phyloP scores from a whole-genome alignment of 176 grass and related monocot species.

The Carex cristatella region DNA sequence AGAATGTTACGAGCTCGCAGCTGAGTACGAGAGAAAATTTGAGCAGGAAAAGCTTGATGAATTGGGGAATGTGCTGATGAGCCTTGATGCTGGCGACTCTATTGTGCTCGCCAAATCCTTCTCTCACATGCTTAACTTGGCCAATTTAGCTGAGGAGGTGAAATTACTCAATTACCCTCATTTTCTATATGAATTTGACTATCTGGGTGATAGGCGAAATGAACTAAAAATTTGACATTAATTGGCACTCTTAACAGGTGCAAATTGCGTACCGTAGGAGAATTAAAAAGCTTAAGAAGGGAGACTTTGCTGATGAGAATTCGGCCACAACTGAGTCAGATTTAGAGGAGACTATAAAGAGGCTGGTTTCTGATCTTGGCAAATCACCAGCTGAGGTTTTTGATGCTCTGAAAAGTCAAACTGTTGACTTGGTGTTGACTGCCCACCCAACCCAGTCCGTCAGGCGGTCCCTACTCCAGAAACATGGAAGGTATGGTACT shows the following conservation, averaged over 20 bases:
- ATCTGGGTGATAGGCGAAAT: neutral
- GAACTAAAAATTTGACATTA: neutral
- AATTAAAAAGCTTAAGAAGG: conserved; percentile 80
- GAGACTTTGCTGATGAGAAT: conserved; percentile 86
- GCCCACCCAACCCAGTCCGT: conserved; percentile 95
- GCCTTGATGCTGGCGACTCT: conserved; percentile 73
- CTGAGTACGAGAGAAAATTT: conserved; percentile 65
- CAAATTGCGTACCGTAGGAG: conserved; percentile 75
- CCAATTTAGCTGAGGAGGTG: conserved; percentile 83
- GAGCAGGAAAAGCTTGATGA: conserved; percentile 63
- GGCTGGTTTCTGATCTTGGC: conserved; percentile 54
- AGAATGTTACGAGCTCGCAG: conserved; percentile 90
- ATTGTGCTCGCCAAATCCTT: conserved; percentile 80
- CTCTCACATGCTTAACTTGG: conserved; percentile 93
- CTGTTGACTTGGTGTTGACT: conserved; percentile 82
- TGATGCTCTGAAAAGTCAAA: conserved; percentile 85
- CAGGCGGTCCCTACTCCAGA: conserved; percentile 82
- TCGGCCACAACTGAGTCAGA: conserved; percentile 86
- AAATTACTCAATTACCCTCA: neutral
- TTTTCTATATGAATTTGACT: neutral
- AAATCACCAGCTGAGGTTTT: conserved; percentile 76
- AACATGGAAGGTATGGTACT: conserved; percentile 74
- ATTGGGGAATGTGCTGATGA: conserved; percentile 59
- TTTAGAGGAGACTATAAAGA: conserved; percentile 82
- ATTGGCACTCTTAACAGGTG: conserved; percentile 24